Evolutionary conservation across 2,329 filamentous ascomycete genomes (phyloP), one percentile per base, ranked within the genome.

Genomic region (Penicillium sp.): DNA sequence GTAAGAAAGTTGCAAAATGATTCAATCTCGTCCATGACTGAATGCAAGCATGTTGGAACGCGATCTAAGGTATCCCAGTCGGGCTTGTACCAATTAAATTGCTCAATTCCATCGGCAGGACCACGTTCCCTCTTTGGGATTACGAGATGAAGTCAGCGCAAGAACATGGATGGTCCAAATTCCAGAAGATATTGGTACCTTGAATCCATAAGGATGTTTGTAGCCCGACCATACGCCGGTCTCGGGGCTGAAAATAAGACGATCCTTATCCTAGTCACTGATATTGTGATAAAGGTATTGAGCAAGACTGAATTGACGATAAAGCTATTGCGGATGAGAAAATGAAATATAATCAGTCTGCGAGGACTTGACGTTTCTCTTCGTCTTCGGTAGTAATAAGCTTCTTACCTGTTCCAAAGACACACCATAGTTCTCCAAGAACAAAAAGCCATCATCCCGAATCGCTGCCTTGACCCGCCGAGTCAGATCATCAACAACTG

Each of bases 11-110:
- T 74, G 69, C 73, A 73, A 64, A 81, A 80, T 0, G 72, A 69
- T 51, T 74, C 74, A 49, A 81, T 79, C 59, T 81, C 79, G 57
- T 81, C 79, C 78, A 81, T 81, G 58, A 80, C 80, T 0, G 79
- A 79, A 53, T 75, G 72, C 1, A 81, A 65, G 49, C 79, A 82
- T n/a, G 58, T 72, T 1, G 81, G 81, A 0, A 76, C 70, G 8
- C 77, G 68, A 48, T 57, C 52, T 21, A 69, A 60, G 55, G 78
- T 69, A 57, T 76, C 68, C 75, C 77, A 82, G 48, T 82, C 79
- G 1, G 66, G 66, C 24, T 72, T 76, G 69, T 82, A 83, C 75
- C 77, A 82, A 68, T 83, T 83, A 68, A 82, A 83, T 57, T 83
- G 81, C 60, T 83, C 81, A 53, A 82, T 82, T 3, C 80, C 80